Evolutionary conservation across 179 eudicot genomes (phyloP).

Genomic region (Drosera spatulata): DNA sequence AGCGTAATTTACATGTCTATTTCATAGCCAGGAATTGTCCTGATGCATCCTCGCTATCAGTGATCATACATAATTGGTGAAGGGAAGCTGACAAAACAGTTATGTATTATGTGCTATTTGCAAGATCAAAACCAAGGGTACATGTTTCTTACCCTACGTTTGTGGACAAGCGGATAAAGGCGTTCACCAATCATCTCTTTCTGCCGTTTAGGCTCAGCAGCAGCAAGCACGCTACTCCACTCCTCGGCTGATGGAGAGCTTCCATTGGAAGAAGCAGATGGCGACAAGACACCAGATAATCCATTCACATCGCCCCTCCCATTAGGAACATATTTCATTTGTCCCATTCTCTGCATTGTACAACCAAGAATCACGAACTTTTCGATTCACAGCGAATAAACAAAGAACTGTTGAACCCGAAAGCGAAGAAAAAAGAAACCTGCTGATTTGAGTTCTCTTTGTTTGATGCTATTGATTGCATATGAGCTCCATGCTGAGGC

Average conservation of each 20-base stretch:
- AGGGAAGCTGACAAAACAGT: too few relatives aligned
- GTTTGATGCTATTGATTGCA: conserved; percentile 13
- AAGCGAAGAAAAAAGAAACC: conserved; percentile 20
- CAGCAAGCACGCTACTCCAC: conserved; percentile 53
- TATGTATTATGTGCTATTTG: too few relatives aligned
- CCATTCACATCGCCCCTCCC: conserved; percentile 20
- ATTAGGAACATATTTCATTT: conserved; percentile 21
- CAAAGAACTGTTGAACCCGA: background rate
- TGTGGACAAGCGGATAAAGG: conserved; percentile 51
- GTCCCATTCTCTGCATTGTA: conserved; percentile 24
- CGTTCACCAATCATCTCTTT: conserved; percentile 58
- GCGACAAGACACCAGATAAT: conserved; percentile 8
- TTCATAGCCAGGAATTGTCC: background rate
- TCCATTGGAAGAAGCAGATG: conserved; percentile 7
- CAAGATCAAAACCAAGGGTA: background rate
- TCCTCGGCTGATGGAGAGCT: conserved; percentile 28
- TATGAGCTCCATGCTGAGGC: conserved; percentile 23
- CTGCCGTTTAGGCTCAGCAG: conserved; percentile 45
- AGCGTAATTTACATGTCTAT: too few relatives aligned
- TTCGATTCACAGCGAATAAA: background rate
- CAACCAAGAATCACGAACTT: background rate
- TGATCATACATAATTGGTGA: too few relatives aligned
- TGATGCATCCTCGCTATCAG: too few relatives aligned
- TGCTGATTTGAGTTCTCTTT: conserved; percentile 37
- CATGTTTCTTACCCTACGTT: conserved; percentile 27